Evolutionary conservation across 805 yeast genomes (phyloP).

Genomic region (Wickerhamiella sorbophila): DNA sequence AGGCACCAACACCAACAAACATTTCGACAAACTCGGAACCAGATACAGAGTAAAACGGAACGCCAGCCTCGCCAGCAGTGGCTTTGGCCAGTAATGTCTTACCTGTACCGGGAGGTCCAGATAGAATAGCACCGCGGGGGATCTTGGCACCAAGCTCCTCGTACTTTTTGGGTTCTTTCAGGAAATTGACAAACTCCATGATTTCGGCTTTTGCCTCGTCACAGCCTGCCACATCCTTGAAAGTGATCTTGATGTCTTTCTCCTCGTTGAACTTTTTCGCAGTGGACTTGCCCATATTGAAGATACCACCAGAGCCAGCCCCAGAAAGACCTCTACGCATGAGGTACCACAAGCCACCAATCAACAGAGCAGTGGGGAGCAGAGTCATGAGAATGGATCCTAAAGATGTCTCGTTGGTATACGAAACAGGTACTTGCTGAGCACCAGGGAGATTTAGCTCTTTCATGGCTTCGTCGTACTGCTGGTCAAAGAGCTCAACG

Average conservation of each 20-base stretch:
- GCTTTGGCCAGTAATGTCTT: constrained; percentile 94
- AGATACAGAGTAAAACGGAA: constrained; percentile 87
- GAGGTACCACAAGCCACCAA: constrained; percentile 79
- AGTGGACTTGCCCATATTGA: constrained; percentile 75
- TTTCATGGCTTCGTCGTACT: constrained; percentile 60
- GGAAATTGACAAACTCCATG: constrained; percentile 91
- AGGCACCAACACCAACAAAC: constrained; percentile 99
- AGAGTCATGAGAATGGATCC: constrained; percentile 53
- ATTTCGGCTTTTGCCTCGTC: constrained; percentile 94
- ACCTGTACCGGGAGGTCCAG: constrained; percentile 99
- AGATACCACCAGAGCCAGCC: constrained; percentile 60
- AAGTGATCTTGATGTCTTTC: constrained; percentile 74
- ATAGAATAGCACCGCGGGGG: constrained; percentile 93
- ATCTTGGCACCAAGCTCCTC: constrained; percentile 92
- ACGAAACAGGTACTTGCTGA: constrained; percentile 69
- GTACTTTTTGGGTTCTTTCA: constrained; percentile 79
- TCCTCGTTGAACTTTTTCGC: constrained; percentile 89
- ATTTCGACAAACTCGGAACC: constrained; percentile 97
- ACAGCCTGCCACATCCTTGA: constrained; percentile 94
- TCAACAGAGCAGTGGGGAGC: constrained; percentile 75
- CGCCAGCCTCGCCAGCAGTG: constrained; percentile 98
- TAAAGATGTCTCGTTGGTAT: constrained; percentile 55
- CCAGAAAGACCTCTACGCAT: constrained; percentile 54
- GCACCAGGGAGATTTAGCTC: constrained; percentile 45
- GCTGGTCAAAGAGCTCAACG: constrained; percentile 73